Percentiles rank a stretch among this genome's conserved stretches.
phyloP scores from a whole-genome alignment of 169 alveolate species.

The Perkinsus olseni region DNA sequence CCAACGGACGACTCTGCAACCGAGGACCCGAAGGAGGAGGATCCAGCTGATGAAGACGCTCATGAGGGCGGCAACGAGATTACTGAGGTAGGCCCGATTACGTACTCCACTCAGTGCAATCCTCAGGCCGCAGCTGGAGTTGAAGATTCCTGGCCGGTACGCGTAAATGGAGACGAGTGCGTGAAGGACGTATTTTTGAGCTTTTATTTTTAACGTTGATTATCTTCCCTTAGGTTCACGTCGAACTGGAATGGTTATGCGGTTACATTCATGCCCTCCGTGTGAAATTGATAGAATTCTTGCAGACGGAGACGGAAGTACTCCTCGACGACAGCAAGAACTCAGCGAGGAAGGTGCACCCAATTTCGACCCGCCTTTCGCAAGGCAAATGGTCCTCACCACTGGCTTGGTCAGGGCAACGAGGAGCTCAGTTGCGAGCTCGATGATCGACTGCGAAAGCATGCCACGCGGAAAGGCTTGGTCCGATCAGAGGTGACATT shows the following conservation, averaged over 20 bases:
- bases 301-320: neutral
- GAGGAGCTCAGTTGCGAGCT: neutral
- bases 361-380: neutral
- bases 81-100: neutral
- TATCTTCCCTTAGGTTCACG: neutral
- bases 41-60: neutral
- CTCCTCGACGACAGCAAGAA: neutral
- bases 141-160: neutral
- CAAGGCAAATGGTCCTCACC: no score
- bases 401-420: neutral
- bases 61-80: neutral
- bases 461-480: neutral
- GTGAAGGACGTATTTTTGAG: neutral
- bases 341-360: neutral
- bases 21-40: neutral
- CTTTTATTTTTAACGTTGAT: neutral
- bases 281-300: neutral
- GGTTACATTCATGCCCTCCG: neutral
- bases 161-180: neutral
- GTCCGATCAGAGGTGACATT: neutral
- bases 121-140: neutral
- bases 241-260: neutral
- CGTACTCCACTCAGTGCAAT: neutral
- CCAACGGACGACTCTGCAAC: neutral
- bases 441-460: neutral